Conservation (phyloP, 495 filamentous ascomycete genomes). For the Parathielavia appendiculata region DNA sequence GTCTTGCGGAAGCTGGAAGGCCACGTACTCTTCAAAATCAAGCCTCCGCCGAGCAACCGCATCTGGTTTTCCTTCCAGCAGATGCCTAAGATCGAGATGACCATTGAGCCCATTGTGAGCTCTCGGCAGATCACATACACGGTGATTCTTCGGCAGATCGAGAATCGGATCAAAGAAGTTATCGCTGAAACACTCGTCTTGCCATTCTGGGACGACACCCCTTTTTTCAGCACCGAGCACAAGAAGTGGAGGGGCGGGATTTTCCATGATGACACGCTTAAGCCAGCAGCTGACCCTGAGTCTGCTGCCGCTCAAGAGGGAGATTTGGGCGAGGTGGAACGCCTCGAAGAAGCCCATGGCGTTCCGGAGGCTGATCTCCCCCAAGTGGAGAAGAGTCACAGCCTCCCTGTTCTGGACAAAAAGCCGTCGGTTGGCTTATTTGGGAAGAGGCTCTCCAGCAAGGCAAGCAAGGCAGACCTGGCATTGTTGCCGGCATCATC, state of each 20-base stretch:
- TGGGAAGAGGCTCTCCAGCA: slow-evolving; percentile 35
- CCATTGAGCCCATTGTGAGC: slow-evolving; percentile 91
- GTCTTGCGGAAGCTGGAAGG: slow-evolving; percentile 82
- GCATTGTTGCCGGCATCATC: slow-evolving; percentile 31
- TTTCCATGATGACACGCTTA: slow-evolving; percentile 56
- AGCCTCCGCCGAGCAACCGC: slow-evolving; percentile 91
- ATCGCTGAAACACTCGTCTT: slow-evolving; percentile 87
- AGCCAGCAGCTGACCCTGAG: slow-evolving; percentile 36
- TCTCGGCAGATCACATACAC: slow-evolving; percentile 91
- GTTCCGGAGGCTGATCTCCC: slow-evolving; percentile 33
- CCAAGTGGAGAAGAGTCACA: slow-evolving; percentile 59
- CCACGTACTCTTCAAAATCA: slow-evolving; percentile 77
- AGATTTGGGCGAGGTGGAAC: slow-evolving; percentile 45
- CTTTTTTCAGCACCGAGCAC: slow-evolving; percentile 73
- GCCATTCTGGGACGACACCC: slow-evolving; percentile 92
- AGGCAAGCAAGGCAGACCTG: slow-evolving; percentile 31
- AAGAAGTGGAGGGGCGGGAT: slow-evolving; percentile 83
- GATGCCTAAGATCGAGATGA: slow-evolving; percentile 86
- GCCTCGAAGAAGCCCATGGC: slow-evolving; percentile 32
- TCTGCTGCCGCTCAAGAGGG: slow-evolving; percentile 55
- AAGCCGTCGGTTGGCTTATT: slow-evolving; percentile 37
- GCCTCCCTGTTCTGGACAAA: slow-evolving; percentile 36
- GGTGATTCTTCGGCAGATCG: slow-evolving; percentile 85
- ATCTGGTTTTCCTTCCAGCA: slow-evolving; percentile 91
- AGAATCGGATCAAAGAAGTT: slow-evolving; percentile 88